These are phyloP conservation scores for Hirschfeldia incana DNA, from an alignment of 345 rosid species.

Conservation along the genomic window DNA sequence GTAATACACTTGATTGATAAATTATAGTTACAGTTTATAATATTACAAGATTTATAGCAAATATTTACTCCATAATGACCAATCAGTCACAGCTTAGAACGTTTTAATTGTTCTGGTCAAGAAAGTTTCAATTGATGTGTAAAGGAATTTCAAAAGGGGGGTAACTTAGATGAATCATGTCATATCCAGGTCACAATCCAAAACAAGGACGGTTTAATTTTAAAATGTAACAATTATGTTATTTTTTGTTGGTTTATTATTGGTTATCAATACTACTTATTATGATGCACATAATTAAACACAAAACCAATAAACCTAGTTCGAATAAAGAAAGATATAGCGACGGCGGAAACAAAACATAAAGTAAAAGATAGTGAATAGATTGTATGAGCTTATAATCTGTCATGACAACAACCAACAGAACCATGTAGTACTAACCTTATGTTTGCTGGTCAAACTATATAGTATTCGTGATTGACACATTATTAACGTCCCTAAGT, in stretches of 20 bases:
- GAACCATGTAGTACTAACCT: conserved; percentile 6
- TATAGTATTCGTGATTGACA: conserved; percentile 5
- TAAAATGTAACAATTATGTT: not conserved
- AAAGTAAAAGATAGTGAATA: conserved; percentile 13
- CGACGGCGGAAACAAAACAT: conserved; percentile 25
- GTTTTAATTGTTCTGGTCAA: not conserved
- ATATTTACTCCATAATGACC: no score
- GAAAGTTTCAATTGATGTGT: not conserved
- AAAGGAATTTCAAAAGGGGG: not conserved
- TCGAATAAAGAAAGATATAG: not conserved
- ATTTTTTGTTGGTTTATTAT: not conserved
- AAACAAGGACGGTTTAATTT: conserved; percentile 2
- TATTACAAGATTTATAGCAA: no score
- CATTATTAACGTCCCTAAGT: not conserved
- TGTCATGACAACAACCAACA: conserved; percentile 33
- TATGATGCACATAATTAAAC: not conserved
- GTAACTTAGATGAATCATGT: conserved; percentile 8
- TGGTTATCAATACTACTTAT: not conserved
- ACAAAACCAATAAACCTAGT: not conserved
- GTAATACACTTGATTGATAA: no score
- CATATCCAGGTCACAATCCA: conserved; percentile 4
- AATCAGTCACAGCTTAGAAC: not conserved
- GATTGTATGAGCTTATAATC: not conserved
- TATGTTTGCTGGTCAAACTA: not conserved
- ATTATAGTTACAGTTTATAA: no score